Conservation (phyloP, 768 basidiomycete genomes). For the Astraeus odoratus region DNA sequence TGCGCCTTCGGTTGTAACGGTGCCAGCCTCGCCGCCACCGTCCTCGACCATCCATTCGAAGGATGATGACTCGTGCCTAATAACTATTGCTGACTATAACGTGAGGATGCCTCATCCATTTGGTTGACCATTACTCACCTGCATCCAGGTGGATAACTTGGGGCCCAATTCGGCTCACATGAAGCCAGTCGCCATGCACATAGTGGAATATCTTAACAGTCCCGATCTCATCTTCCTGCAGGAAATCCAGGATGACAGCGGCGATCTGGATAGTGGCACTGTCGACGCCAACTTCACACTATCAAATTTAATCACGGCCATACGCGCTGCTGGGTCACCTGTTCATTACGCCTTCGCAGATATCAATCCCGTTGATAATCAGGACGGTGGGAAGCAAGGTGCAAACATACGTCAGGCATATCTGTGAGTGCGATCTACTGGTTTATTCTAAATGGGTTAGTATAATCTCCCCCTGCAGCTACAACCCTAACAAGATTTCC, state of each 20-base stretch:
- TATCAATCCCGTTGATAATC: conserved; percentile 44
- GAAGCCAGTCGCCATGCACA: conserved; percentile 44
- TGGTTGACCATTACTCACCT: neutral
- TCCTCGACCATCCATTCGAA: conserved; percentile 35
- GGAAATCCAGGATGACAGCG: conserved; percentile 58
- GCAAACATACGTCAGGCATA: conserved; percentile 59
- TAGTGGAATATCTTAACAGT: conserved; percentile 38
- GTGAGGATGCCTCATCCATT: conserved; percentile 23
- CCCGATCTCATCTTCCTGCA: conserved; percentile 60
- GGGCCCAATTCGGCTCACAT: conserved; percentile 43
- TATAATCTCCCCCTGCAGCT: conserved; percentile 19
- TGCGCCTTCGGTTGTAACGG: conserved; percentile 40
- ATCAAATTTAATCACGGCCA: conserved; percentile 40
- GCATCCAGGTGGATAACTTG: conserved; percentile 48
- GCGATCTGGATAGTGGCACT: conserved; percentile 44
- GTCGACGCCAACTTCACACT: conserved; percentile 50
- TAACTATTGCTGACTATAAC: conserved; percentile 59
- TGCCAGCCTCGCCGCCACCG: conserved; percentile 26
- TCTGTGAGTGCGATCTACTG: conserved; percentile 30
- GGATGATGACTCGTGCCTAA: conserved; percentile 32
- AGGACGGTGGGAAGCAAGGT: conserved; percentile 56
- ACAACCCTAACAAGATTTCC: conserved; percentile 43
- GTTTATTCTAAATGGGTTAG: neutral
- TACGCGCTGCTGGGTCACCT: conserved; percentile 31
- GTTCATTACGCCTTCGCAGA: conserved; percentile 43